A percentile compares a stretch with the other conserved stretches of the same genome.
Evolutionary conservation across 306 rosid genomes (phyloP).

Genomic region (Glycine soja): DNA sequence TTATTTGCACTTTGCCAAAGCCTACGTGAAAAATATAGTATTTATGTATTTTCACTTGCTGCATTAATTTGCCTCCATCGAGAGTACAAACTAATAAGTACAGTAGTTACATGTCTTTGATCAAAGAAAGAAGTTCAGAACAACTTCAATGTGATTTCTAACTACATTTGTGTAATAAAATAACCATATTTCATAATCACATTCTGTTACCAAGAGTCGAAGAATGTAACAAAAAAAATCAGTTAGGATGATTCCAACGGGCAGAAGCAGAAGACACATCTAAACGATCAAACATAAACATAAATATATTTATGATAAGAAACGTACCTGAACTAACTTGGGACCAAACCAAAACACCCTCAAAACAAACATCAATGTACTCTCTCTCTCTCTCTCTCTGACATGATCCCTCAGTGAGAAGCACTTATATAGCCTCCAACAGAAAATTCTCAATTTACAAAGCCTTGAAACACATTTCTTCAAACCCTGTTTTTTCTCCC

Average conservation of each 20-base stretch:
- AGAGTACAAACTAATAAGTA: not conserved
- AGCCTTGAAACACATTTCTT: slow-evolving; percentile 1
- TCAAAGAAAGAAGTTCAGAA: not conserved
- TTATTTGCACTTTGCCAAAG: not conserved
- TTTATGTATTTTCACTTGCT: not conserved
- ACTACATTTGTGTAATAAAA: not conserved
- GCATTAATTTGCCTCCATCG: not conserved
- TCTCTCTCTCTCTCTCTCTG: slow-evolving; percentile 32
- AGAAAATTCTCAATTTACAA: not conserved
- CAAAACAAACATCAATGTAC: slow-evolving; percentile 13
- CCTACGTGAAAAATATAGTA: not conserved
- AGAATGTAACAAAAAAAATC: too few species aligned
- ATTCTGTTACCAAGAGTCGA: too few species aligned
- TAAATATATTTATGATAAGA: slow-evolving; percentile 24
- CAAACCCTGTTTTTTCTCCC: too few species aligned
- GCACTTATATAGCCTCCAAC: slow-evolving; percentile 42
- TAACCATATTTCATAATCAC: not conserved
- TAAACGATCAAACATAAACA: too few species aligned
- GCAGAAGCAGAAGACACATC: slow-evolving; percentile 31
- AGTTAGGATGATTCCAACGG: slow-evolving; percentile 27
- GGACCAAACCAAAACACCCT: not conserved
- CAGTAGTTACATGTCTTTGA: not conserved
- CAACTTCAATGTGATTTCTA: too few species aligned
- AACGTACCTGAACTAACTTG: slow-evolving; percentile 36
- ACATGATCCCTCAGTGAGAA: slow-evolving; percentile 44